Percentiles rank a stretch among this genome's conserved stretches.
phyloP scores from a whole-genome alignment of 164 flowering plant species.

The Hamamelis virginiana region DNA sequence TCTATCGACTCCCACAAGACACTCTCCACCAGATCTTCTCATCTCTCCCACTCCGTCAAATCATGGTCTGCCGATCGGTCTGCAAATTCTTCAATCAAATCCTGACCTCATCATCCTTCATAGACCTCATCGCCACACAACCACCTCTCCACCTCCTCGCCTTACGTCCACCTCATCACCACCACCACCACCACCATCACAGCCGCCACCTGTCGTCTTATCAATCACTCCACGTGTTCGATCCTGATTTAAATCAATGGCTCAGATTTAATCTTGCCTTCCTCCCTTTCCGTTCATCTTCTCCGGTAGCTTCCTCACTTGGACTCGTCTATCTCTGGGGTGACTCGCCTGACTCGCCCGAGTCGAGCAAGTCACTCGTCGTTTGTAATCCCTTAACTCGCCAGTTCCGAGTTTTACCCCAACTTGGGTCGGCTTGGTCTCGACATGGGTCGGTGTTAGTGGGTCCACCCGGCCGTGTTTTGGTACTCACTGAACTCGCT shows the following conservation, averaged over 20 bases:
- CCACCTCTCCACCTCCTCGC: constrained; percentile 53
- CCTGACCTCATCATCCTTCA: constrained; percentile 57
- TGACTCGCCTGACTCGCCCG: constrained; percentile 36
- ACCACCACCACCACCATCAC: constrained; percentile 30
- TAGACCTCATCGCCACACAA: constrained; percentile 26
- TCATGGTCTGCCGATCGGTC: constrained; percentile 62
- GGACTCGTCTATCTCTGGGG: constrained; percentile 70
- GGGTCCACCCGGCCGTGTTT: constrained; percentile 43
- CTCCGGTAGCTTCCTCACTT: constrained; percentile 41
- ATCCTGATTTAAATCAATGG: constrained; percentile 51
- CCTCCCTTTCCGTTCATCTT: constrained; percentile 43
- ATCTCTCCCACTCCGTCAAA: constrained; percentile 64
- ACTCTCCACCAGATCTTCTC: constrained; percentile 76
- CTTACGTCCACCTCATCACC: constrained; percentile 60
- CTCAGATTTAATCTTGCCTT: constrained; percentile 61
- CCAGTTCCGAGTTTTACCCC: constrained; percentile 54
- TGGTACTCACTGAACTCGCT: constrained; percentile 82
- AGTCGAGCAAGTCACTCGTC: constrained; percentile 45
- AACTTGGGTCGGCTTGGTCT: constrained; percentile 94
- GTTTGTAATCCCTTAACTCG: constrained; percentile 81
- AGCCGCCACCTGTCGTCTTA: constrained; percentile 21
- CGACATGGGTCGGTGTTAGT: constrained; percentile 85
- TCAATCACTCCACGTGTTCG: constrained; percentile 48
- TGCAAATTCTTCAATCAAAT: constrained; percentile 59
- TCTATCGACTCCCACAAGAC: constrained; percentile 65